Evolutionary conservation across 306 rosid species (phyloP).

Genomic region (Canavalia gladiata): DNA sequence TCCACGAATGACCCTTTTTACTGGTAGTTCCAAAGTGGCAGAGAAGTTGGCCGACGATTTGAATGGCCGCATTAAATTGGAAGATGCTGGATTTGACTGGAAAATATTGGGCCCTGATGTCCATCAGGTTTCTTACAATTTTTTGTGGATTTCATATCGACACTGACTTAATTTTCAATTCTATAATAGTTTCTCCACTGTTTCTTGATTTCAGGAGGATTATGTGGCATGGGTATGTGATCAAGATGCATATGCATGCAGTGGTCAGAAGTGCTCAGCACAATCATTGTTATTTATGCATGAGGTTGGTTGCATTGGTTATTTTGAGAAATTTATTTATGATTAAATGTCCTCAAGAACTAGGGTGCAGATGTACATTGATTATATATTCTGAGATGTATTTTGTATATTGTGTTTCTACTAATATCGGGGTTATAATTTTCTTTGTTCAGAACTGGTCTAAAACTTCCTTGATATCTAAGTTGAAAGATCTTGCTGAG

Average conservation of each 20-base stretch:
- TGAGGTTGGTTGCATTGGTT: constrained; percentile 70
- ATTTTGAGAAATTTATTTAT: constrained; percentile 14
- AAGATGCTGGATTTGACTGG: constrained; percentile 99
- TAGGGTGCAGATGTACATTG: constrained; percentile 4
- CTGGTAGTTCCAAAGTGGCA: constrained; percentile 99
- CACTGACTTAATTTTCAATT: constrained; percentile 21
- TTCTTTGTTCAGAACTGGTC: constrained; percentile 81
- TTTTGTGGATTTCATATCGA: constrained; percentile 33
- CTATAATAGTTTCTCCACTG: constrained; percentile 33
- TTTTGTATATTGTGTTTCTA: constrained; percentile 12
- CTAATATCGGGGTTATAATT: constrained; percentile 42
- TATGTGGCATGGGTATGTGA: constrained; percentile 96
- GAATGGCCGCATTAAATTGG: constrained; percentile 89
- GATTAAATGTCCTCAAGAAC: constrained; percentile 16
- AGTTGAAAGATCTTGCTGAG: constrained; percentile 82
- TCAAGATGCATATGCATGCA: constrained; percentile 99
- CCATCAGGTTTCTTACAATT: constrained; percentile 70
- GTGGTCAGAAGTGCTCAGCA: constrained; percentile 99
- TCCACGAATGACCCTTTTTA: constrained; percentile 94
- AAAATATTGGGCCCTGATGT: constrained; percentile 96
- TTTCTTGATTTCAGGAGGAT: constrained; percentile 74
- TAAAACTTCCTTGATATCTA: constrained; percentile 71
- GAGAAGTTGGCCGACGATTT: constrained; percentile 86
- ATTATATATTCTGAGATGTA: neutral
- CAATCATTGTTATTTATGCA: constrained; percentile 90